Conservation (phyloP, 192 early-diverging fungal species). For the Backusella tuberculispora region DNA sequence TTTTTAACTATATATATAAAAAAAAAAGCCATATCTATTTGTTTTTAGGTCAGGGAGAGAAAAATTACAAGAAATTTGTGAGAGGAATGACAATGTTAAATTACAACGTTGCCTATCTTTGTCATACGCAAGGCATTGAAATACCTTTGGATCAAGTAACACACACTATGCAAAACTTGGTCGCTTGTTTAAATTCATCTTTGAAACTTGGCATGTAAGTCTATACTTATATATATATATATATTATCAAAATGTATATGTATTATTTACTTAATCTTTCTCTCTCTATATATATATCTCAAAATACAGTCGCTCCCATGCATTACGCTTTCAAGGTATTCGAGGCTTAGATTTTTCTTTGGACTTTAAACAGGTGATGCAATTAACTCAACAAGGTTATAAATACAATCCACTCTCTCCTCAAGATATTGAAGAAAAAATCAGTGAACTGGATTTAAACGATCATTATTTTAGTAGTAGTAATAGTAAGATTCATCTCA, state of each 20-base stretch:
- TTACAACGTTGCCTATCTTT: slow-evolving; percentile 62
- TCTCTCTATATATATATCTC: neutral
- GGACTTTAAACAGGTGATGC: slow-evolving; percentile 36
- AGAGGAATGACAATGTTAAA: slow-evolving; percentile 57
- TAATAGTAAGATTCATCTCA: neutral
- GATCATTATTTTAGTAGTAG: slow-evolving; percentile 10
- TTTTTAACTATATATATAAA: neutral
- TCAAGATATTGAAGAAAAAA: neutral
- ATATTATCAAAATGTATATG: neutral
- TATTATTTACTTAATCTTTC: neutral
- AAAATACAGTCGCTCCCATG: slow-evolving; percentile 34
- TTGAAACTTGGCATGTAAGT: slow-evolving; percentile 53
- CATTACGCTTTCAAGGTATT: slow-evolving; percentile 22
- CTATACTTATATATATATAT: neutral
- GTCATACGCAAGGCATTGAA: slow-evolving; percentile 59
- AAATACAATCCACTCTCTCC: neutral
- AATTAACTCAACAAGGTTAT: slow-evolving; percentile 27
- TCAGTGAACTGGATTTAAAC: slow-evolving; percentile 11
- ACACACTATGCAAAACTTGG: slow-evolving; percentile 54
- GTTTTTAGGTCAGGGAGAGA: slow-evolving; percentile 44
- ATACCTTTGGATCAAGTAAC: slow-evolving; percentile 49
- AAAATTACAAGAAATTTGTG: slow-evolving; percentile 46
- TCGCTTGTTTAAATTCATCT: slow-evolving; percentile 47
- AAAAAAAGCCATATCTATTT: slow-evolving; percentile 47
- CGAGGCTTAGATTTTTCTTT: slow-evolving; percentile 23